These are phyloP conservation scores for Rhytidiadelphus loreus DNA, from an alignment of 225 moss, liverwort and hornwort species.

Conservation along the genomic window DNA sequence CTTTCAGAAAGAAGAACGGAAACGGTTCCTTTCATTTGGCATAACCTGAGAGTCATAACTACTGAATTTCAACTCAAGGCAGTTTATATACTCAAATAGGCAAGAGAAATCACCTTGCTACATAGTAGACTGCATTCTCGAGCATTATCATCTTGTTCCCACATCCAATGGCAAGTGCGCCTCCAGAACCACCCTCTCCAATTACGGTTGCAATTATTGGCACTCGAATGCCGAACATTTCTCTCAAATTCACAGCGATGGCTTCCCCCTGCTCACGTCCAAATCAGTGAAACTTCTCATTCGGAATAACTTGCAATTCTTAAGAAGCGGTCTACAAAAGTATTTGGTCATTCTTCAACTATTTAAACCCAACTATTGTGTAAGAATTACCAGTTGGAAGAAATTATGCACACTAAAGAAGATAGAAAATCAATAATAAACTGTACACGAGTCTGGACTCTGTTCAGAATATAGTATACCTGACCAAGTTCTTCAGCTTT, in stretches of 20 bases:
- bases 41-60: neutral
- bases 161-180: conserved; percentile 96
- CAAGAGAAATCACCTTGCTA: conserved; percentile 58
- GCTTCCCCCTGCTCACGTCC: conserved; percentile 75
- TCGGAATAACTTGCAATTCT: neutral
- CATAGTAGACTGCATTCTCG: conserved; percentile 98
- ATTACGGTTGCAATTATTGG: conserved; percentile 98
- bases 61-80: neutral
- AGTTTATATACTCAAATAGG: neutral
- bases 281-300: neutral
- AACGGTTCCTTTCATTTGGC: neutral
- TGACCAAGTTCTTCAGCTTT: conserved; percentile 99
- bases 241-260: conserved; percentile 86
- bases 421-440: neutral
- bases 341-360: neutral
- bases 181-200: conserved; percentile 98
- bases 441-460: neutral
- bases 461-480: conserved; percentile 18
- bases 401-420: neutral
- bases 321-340: neutral
- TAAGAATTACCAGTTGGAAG: neutral
- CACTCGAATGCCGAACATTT: conserved; percentile 94
- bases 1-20: neutral
- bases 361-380: neutral
- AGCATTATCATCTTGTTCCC: conserved; percentile 99